Evolutionary conservation across 164 flowering plant genomes (phyloP).

Genomic region (Vitis vinifera): ASM3070453v1 NC_081813.1:3322501-3323000

Average conservation of each 20-base stretch:
- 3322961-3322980: conserved; percentile 90
- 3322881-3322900: conserved; percentile 97
- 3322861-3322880: conserved; percentile 98
- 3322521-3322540: conserved; percentile 50
- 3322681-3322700: conserved; percentile 78
- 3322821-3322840: conserved; percentile 95
- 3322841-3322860: conserved; percentile 95
- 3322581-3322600: background rate
- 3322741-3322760: background rate
- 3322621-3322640: conserved; percentile 74
- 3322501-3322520: conserved; percentile 76
- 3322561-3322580: background rate
- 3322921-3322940: conserved; percentile 98
- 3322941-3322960: conserved; percentile 96
- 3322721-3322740: background rate
- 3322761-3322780: conserved; percentile 35
- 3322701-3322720: background rate
- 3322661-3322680: conserved; percentile 95
- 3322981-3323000: conserved; percentile 93
- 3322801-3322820: conserved; percentile 98
- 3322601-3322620: conserved; percentile 63
- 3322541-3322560: background rate
- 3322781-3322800: conserved; percentile 95
- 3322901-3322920: conserved; percentile 99
- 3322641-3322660: conserved; percentile 80